Evolutionary conservation across 1,284 basidiomycete genomes (phyloP), one percentile per base, ranked within the genome.

Genomic region (Neonothopanus nambi): DNA sequence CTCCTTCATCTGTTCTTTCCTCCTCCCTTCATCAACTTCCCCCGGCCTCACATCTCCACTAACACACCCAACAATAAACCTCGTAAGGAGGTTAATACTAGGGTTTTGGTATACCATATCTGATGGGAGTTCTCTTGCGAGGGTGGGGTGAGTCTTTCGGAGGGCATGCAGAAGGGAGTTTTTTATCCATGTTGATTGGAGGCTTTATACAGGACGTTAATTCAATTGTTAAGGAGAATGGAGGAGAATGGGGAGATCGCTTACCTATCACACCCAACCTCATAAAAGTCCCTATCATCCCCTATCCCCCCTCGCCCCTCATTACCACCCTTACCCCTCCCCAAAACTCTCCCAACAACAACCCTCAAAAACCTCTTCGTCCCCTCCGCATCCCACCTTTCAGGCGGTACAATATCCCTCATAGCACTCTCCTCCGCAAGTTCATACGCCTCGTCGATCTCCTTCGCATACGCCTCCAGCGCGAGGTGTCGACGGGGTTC

Each of bases 201-300:
- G 54, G 58, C 78, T 78, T 23, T 5, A 30, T 24, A 39, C 21
- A 12, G 13, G 38, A 50, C 5, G 11, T 26, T 9, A n/a, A 11
- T 28, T 7, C 9, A 5, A 21, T 40, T 28, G 5, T n/a, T n/a
- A n/a, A n/a, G n/a, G n/a, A n/a, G n/a, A n/a, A n/a, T n/a, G n/a
- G n/a, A 15, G 11, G 3, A 15, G 4, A 4, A n/a, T 11, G 30
- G 30, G 28, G 43, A 13, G 11, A 28, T 24, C 55, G n/a, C 60
- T n/a, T 44, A 75, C 76, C 75, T 77, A 54, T 78, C 76, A 41
- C 74, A 74, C 15, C 77, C 77, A 49, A 61, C 57, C 33, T 72
- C 65, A 61, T 78, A 78, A 15, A 78, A 56, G 58, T 79, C 75
- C 39, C 67, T 72, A 36, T 71, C 64, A 40, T 73, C 72, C 1